These are phyloP conservation scores for Collariella sp. DNA, from an alignment of 495 filamentous ascomycete genomes.

Conservation along the genomic window DNA sequence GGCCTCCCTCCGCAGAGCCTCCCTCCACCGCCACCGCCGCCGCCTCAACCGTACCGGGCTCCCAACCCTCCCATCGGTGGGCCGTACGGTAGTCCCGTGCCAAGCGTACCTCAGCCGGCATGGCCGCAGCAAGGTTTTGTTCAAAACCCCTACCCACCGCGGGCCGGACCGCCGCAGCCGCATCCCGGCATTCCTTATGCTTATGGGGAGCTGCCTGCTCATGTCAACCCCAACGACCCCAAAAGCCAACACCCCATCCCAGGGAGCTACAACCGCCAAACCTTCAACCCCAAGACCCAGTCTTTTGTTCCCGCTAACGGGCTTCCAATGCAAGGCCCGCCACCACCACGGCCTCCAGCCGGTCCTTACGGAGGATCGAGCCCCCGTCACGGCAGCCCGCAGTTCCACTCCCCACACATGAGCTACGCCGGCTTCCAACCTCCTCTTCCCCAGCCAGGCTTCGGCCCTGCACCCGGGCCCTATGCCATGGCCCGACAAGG, in stretches of 20 bases:
- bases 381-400: conserved; percentile 39
- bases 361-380: conserved; percentile 28
- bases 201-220: conserved; percentile 67
- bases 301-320: conserved; percentile 66
- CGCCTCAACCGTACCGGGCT: conserved; percentile 27
- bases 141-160: conserved; percentile 23
- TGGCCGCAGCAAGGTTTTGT: conserved; percentile 27
- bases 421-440: conserved; percentile 36
- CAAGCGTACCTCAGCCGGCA: conserved; percentile 28
- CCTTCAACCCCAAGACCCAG: conserved; percentile 89
- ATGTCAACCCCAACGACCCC: conserved; percentile 55
- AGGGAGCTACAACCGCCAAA: conserved; percentile 70
- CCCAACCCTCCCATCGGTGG: conserved; percentile 32
- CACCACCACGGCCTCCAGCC: conserved; percentile 18
- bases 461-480: conserved; percentile 23
- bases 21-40: conserved; percentile 22
- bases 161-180: conserved; percentile 30
- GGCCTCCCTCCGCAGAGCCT: too few relatives aligned
- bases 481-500: conserved; percentile 48
- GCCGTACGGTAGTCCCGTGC: conserved; percentile 36
- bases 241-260: conserved; percentile 69
- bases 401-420: conserved; percentile 37
- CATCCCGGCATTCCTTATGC: conserved; percentile 52
- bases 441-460: conserved; percentile 31
- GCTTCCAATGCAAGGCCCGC: conserved; percentile 36